Evolutionary conservation across 164 flowering plant species (phyloP), one percentile per base, ranked within the genome.

Genomic region (Euptelea pleiosperma): DNA sequence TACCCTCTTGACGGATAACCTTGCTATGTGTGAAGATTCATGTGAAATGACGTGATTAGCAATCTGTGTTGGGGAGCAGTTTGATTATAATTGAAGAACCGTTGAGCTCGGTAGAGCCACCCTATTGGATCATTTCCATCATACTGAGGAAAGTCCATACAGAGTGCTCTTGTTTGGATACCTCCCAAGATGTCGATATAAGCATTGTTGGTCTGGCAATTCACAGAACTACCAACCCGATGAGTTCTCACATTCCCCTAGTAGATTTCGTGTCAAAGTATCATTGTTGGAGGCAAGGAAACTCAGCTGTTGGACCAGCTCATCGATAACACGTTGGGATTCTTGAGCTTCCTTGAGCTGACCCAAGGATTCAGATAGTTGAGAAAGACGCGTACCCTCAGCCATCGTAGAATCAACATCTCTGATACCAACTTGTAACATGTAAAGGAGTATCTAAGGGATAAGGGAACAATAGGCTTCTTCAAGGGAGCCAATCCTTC

Each of bases 291-390:
- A 26, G n/a, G 37, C 54, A 8, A 50, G 37, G 54, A 50, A 3
- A 50, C 54, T 31, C 54, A 50, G 25, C n/a, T 50, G 37, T 16
- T 30, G 54, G 15, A 50, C 54, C 37, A 50, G 21, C 4, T 50
- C 24, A 6, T 50, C 36, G 2, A 50, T 10, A 16, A 50, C 25
- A 10, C 54, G 25, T 31, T 50, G 37, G 15, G 54, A n/a, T 36
- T 30, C 36, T 30, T 29, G 54, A 50, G 54, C 15, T 30, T 18
- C 21, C 15, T 50, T 29, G 19, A 50, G 36, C 14, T 50, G 36
- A 30, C 14, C 25, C 22, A 50, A 19, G 4, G 36, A 7, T 7
- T 36, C 30, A 6, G 37, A 15, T 1, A n/a, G 21, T 5, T 50
- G 35, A 16, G 36, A 50, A 16, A 50, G 30, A 24, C 37, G 30